phyloP scores from a whole-genome alignment of 352 stramenopile genomes.

The Phytophthora chlamydospora region DNA sequence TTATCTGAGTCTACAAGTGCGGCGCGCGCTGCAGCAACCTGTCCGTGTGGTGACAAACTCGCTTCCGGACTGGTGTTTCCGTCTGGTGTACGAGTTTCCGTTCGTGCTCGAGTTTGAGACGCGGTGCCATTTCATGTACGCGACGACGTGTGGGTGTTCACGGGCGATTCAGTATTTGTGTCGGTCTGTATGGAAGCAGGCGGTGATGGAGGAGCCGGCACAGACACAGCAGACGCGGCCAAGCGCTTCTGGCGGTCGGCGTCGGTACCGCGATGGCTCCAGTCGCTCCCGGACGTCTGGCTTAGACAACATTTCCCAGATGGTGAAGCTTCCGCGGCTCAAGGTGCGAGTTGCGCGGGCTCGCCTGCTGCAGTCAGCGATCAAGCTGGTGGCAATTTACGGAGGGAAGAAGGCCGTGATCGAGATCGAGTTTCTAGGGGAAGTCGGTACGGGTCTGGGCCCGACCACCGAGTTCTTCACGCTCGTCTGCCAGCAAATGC shows the following conservation, averaged over 20 bases:
- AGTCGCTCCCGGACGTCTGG: constrained; percentile 41
- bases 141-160: constrained; percentile 66
- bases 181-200: constrained; percentile 67
- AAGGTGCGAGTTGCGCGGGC: constrained; percentile 76
- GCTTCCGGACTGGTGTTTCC: constrained; percentile 62
- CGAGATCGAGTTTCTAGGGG: constrained; percentile 81
- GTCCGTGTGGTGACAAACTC: constrained; percentile 68
- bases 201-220: constrained; percentile 54
- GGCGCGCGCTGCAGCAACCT: constrained; percentile 60
- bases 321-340: constrained; percentile 76
- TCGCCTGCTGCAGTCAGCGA: constrained; percentile 66
- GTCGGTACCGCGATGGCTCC: constrained; percentile 43
- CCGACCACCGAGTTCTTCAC: constrained; percentile 85
- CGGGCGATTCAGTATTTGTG: constrained; percentile 76
- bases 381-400: constrained; percentile 78
- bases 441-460: constrained; percentile 76
- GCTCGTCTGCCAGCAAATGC: constrained; percentile 74
- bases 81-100: constrained; percentile 56
- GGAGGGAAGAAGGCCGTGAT: constrained; percentile 78
- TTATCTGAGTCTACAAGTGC: constrained; percentile 66
- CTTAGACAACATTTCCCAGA: constrained; percentile 59
- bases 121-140: constrained; percentile 70
- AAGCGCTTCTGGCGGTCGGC: constrained; percentile 25
- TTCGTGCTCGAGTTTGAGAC: constrained; percentile 77
- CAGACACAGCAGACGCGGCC: constrained; percentile 10